Evolutionary conservation across 1,284 basidiomycete species (phyloP).

Genomic region (Termitomyces sp.): DNA sequence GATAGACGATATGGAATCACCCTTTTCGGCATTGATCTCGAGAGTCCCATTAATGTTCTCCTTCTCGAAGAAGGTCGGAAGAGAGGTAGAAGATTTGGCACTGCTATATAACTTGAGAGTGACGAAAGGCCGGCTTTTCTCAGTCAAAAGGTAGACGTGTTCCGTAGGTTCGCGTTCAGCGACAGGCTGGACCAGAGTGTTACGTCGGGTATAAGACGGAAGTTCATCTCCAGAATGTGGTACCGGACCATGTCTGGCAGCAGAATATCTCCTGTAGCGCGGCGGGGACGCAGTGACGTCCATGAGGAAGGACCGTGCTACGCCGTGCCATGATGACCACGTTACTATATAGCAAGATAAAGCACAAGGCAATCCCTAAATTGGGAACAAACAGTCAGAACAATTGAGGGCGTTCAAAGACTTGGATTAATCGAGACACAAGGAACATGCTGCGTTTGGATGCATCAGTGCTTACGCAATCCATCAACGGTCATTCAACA

Average conservation of each 20-base stretch:
- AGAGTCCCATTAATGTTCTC: constrained; percentile 42
- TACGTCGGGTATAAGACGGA: constrained; percentile 43
- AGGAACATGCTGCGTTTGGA: constrained; percentile 6
- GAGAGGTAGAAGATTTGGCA: constrained; percentile 41
- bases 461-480: neutral
- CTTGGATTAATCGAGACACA: constrained; percentile 15
- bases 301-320: constrained; percentile 26
- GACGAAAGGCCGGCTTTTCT: constrained; percentile 37
- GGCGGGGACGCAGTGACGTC: constrained; percentile 39
- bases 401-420: constrained; percentile 15
- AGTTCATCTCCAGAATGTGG: constrained; percentile 39
- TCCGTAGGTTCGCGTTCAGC: constrained; percentile 39
- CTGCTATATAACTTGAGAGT: constrained; percentile 42
- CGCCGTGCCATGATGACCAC: constrained; percentile 8
- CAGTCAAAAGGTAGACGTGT: constrained; percentile 37
- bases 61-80: constrained; percentile 46
- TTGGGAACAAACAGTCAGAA: constrained; percentile 11
- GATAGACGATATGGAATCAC: constrained; percentile 43
- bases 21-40: constrained; percentile 39
- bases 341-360: constrained; percentile 25
- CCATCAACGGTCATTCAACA: neutral
- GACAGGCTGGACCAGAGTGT: constrained; percentile 35
- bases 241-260: constrained; percentile 39
- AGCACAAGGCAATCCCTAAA: constrained; percentile 23
- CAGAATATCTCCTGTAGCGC: constrained; percentile 41